These are phyloP conservation scores for grape (Vitis vinifera) DNA, from an alignment of 164 flowering plant genomes.

Conservation along the genomic window DNA sequence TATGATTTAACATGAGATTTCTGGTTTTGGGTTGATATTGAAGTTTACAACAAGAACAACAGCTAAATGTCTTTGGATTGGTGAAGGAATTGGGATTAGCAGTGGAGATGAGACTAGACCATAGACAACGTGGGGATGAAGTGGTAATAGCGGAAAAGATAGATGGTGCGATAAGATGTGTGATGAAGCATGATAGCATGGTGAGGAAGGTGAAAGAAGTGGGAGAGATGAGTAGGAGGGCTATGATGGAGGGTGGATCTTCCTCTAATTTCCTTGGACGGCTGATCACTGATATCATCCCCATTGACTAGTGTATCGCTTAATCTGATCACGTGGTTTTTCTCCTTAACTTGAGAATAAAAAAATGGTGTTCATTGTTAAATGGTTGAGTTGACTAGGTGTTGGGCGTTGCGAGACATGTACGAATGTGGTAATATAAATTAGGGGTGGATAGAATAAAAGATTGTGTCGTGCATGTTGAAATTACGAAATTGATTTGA, in stretches of 20 bases:
- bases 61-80: slow-evolving; percentile 21
- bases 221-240: slow-evolving; percentile 12
- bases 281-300: background rate
- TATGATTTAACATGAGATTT: too few relatives aligned
- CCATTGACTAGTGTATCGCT: too few relatives aligned
- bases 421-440: too few relatives aligned
- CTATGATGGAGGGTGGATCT: slow-evolving; percentile 24
- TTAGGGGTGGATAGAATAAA: too few relatives aligned
- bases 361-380: too few relatives aligned
- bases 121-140: background rate
- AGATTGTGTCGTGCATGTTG: too few relatives aligned
- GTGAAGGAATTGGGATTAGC: slow-evolving; percentile 26
- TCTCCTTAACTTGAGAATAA: too few relatives aligned
- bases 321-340: too few relatives aligned
- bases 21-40: too few relatives aligned
- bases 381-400: too few relatives aligned
- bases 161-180: slow-evolving; percentile 27
- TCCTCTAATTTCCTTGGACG: background rate
- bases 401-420: too few relatives aligned
- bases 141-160: slow-evolving; percentile 35
- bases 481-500: too few relatives aligned
- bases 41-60: slow-evolving; percentile 10
- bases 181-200: slow-evolving; percentile 27
- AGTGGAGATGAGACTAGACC: slow-evolving; percentile 19
- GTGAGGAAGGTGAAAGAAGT: slow-evolving; percentile 26